Base-by-base conservation (phyloP, 768 basidiomycete species). In the Tricholoma sp. region DNA sequence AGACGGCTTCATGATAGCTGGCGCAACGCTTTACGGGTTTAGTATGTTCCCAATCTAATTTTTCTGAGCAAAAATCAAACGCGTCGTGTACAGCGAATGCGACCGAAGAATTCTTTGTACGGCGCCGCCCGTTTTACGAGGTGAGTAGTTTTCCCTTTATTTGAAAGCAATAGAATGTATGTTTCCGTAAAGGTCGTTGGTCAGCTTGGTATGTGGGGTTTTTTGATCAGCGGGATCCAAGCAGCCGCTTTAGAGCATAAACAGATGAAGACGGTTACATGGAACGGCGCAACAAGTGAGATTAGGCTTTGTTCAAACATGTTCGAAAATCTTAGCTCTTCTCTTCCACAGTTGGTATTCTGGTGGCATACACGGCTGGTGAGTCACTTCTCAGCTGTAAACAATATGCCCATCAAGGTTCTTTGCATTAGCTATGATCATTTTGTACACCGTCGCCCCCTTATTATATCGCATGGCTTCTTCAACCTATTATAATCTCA, bases 81-180 rank as follows among this genome's bases (percentile, higher is more conserved):
- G 18, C 8, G 18, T 31, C 27, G 1, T 31, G 18, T 50, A 4
- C 60, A 92, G 91, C 89, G 21, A 94, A 94, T 61, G 89, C 91
- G 27, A 91, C 89, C 0, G 92, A 94, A 68, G 92, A 94, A 66
- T 89, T 89, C 70, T 83, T 94, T 58, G 92, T 94, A 29, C 81
- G 91, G 58, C 82, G 73, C 62, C 77, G 84, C 11, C 92, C 92
- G 5, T 73, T 94, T 39, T 94, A 91, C 63, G 92, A 94, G 74
- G 84, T 80, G 16, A 31, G 18, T 45, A 9, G n/a, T 21, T 21
- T 29, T 50, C 32, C 46, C 34, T 39, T 54, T 16, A 34, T 51
- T 41, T 52, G n/a, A 43, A 21, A 35, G 29, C 12, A 53, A 32
- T n/a, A 19, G 31, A 6, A 50, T 32, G 24, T 5, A 29, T 18